These are phyloP conservation scores for Paramyrothecium sp. DNA, from an alignment of 2,329 filamentous ascomycete genomes.

Conservation along the genomic window DNA sequence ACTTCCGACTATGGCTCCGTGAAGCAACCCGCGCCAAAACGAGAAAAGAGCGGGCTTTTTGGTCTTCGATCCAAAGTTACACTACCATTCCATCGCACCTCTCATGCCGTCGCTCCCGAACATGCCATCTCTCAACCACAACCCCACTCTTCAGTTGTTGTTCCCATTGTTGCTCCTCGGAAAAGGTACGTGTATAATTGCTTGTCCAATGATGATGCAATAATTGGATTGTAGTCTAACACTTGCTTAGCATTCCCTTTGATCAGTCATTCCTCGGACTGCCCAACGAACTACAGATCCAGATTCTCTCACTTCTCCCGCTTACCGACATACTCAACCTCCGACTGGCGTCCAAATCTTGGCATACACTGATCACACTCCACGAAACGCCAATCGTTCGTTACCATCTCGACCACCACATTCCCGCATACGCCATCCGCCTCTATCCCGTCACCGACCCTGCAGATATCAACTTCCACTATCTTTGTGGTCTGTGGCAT, in stretches of 20 bases:
- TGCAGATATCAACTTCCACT: conserved; percentile 52
- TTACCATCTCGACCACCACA: conserved; percentile 57
- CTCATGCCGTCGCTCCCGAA: conserved; percentile 8
- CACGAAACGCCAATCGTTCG: conserved; percentile 62
- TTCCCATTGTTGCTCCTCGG: conserved; percentile 10
- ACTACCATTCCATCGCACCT: conserved; percentile 21
- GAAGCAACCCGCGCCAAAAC: conserved; percentile 31
- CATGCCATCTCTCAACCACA: conserved; percentile 22
- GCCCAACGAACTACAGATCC: conserved; percentile 61
- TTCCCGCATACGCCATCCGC: conserved; percentile 59
- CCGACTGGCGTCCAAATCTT: conserved; percentile 55
- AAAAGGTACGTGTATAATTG: conserved; percentile 27
- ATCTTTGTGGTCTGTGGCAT: conserved; percentile 65
- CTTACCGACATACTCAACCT: conserved; percentile 60
- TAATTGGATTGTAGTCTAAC: too few species aligned
- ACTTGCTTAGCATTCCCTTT: conserved; percentile 39
- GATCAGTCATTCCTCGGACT: conserved; percentile 57
- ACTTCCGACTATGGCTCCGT: conserved; percentile 25
- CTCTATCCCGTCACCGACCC: conserved; percentile 55
- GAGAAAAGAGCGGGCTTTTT: conserved; percentile 42
- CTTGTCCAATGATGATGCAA: too few species aligned
- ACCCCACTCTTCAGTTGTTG: neutral
- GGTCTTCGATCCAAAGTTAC: conserved; percentile 37
- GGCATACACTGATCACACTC: conserved; percentile 57
- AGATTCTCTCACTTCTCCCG: conserved; percentile 59